Base-by-base conservation (phyloP, 2,329 filamentous ascomycete species). In the Xylariaceae sp. region DNA sequence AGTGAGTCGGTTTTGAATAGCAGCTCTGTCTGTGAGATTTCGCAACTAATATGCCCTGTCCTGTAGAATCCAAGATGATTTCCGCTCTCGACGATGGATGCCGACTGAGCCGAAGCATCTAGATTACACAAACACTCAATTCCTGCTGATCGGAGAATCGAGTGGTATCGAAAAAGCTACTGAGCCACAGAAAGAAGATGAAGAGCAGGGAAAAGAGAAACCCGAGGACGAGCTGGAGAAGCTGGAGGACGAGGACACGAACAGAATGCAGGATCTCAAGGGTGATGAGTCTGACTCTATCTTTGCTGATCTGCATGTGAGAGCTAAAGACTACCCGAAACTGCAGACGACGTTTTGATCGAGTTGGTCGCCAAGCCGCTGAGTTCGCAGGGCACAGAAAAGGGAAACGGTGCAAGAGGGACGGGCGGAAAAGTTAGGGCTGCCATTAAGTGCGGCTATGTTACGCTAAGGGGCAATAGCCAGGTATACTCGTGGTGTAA, bases 61-160 rank as follows among this genome's bases (percentile, higher is more conserved):
- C 14, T 12, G 2, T 19, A 85, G 83, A 29, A 71, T 93, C 19
- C 72, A 82, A 22, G 76, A 88, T 2, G 85, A 87, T 49, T 95
- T 95, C 58, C 70, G 76, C 14, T 75, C 78, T 6, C 73, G 86
- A 2, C 81, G 86, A 36, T 95, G 90, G 90, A 74, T 82, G 45
- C 81, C 87, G 1, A 74, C 87, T 1, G 73, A 83, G 53, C 86
- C 89, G 0, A 79, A 85, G 47, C 82, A 90, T 55, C 72, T 95
- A 3, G 77, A 92, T 56, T 88, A 87, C 59, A 75, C 75, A 25
- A 86, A 88, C 53, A 79, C 85, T 0, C 88, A 95, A 60, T 76
- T 95, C 43, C 68, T 95, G 8, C 74, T 95, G 45, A 83, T 95
- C 36, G 89, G 90, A 6, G 82, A 88, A 56, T 76, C 76, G 1